phyloP scores from a whole-genome alignment of 306 rosid genomes.

The Vigna radiata region DNA sequence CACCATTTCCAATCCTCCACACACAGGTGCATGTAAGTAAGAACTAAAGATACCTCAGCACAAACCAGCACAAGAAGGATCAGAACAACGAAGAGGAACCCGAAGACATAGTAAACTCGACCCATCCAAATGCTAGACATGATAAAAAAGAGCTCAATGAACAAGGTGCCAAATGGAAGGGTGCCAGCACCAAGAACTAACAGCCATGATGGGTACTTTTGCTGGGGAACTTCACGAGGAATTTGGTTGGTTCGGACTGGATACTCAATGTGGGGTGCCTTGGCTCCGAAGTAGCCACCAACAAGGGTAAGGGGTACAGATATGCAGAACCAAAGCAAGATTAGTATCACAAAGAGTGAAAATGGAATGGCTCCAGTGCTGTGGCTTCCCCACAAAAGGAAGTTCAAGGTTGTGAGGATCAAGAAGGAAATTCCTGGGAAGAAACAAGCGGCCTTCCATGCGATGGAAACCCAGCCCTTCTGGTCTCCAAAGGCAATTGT shows the following conservation, averaged over 20 bases:
- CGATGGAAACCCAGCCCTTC: slow-evolving; percentile 74
- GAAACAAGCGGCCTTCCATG: slow-evolving; percentile 80
- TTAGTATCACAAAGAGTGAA: slow-evolving; percentile 66
- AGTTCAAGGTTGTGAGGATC: slow-evolving; percentile 75
- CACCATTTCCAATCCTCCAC: slow-evolving; percentile 88
- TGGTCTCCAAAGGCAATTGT: slow-evolving; percentile 67
- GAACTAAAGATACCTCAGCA: slow-evolving; percentile 73
- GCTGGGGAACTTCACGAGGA: slow-evolving; percentile 76
- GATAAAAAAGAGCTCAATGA: slow-evolving; percentile 84
- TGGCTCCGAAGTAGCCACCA: slow-evolving; percentile 76
- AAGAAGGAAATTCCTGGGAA: slow-evolving; percentile 81
- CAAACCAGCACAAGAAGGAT: slow-evolving; percentile 74
- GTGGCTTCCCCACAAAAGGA: slow-evolving; percentile 82
- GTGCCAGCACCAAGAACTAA: slow-evolving; percentile 55
- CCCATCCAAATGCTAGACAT: slow-evolving; percentile 93
- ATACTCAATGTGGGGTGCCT: slow-evolving; percentile 73
- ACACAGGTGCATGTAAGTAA: slow-evolving; percentile 81
- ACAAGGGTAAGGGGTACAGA: slow-evolving; percentile 75
- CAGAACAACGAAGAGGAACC: slow-evolving; percentile 67
- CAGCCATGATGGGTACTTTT: slow-evolving; percentile 79
- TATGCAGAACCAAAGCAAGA: slow-evolving; percentile 82
- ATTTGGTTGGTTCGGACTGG: slow-evolving; percentile 81
- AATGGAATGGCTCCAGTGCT: slow-evolving; percentile 89
- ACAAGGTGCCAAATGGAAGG: slow-evolving; percentile 71
- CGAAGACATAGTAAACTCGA: slow-evolving; percentile 77